Evolutionary conservation across 208 protist genomes (phyloP), one percentile per base, ranked within the genome.

Genomic region (Crithidia sp.): DNA sequence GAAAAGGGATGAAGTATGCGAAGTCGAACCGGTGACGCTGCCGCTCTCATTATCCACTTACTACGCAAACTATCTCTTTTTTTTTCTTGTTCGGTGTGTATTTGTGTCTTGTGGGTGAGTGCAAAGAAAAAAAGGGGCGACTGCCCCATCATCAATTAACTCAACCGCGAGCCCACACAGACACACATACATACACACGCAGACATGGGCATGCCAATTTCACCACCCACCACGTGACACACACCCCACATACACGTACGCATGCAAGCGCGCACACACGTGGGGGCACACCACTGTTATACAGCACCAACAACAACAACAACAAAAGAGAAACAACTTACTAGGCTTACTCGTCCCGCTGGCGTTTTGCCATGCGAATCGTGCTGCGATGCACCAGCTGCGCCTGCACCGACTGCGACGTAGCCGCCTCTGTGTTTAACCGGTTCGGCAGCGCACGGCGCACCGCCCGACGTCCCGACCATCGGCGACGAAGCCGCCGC

Each of bases 321-420:
- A 68, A 17, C 7, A 14, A 58, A 17, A 69, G 19, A 47, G 19
- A 37, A 41, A 47, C 57, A 47, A 28, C 5, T 47, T 5, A 5
- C 8, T 28, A 9, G 14, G 0, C 14, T 17, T 63, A 79, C 52
- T 55, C 74, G 10, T 64, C 74, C 4, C 74, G 28, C 7, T 10
- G 37, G 13, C 74, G 74, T 52, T 79, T 79, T 6, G 80, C 80
- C 68, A 77, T 76, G 49, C 62, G 72, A 28, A 78, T 61, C 2
- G 74, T 82, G 39, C 79, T 83, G 39, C 79, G 75, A 50, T 92
- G 87, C 60, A 92, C 55, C 69, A 92, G 71, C 77, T 92, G 87
- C 41, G 87, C 82, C 36, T 66, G 64, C 55, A 92, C 78, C 43
- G 58, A 49, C 19, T 59, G 19, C 16, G 67, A 64, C 45, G 74